A percentile compares a stretch with the other conserved stretches of the same genome.
These are phyloP conservation scores for Fusarium chlamydosporum DNA, from an alignment of 2,329 filamentous ascomycete genomes.

Conservation along the genomic window DNA sequence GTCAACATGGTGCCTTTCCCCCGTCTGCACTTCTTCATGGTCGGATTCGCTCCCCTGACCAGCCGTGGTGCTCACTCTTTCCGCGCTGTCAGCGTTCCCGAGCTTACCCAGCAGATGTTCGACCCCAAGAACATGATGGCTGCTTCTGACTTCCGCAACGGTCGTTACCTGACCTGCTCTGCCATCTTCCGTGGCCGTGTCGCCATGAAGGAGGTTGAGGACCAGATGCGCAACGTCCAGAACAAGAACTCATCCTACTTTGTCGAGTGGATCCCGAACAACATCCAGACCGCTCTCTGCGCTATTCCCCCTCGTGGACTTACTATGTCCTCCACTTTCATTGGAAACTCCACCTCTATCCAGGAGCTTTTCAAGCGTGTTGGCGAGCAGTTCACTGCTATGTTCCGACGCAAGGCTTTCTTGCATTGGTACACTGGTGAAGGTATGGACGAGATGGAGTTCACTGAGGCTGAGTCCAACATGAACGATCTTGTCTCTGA, in stretches of 20 bases:
- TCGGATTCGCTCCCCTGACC: conserved; percentile 98
- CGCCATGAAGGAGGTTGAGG: conserved; percentile 99
- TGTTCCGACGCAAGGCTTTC: conserved; percentile 99
- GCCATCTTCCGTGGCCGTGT: conserved; percentile 99
- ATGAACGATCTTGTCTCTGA: conserved; percentile 99
- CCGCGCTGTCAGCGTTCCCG: conserved; percentile 96
- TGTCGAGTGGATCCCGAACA: conserved; percentile 99
- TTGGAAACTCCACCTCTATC: conserved; percentile 99
- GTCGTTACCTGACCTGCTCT: conserved; percentile 99
- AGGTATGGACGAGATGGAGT: conserved; percentile 99
- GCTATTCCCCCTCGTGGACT: conserved; percentile 97
- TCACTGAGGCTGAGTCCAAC: conserved; percentile 99
- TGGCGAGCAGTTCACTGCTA: conserved; percentile 99
- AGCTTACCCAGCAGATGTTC: conserved; percentile 99
- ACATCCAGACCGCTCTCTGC: conserved; percentile 99
- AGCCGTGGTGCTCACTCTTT: conserved; percentile 88
- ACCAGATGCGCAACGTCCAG: conserved; percentile 99
- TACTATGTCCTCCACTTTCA: conserved; percentile 99
- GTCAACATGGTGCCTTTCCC: conserved; percentile 99
- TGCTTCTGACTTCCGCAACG: conserved; percentile 99
- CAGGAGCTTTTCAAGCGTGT: conserved; percentile 99
- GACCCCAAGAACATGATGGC: conserved; percentile 99
- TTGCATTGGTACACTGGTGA: conserved; percentile 99
- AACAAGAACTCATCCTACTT: conserved; percentile 99
- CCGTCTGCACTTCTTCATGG: conserved; percentile 99